A percentile compares a stretch with the other conserved stretches of the same genome.
Conservation (phyloP, 2,329 filamentous ascomycete genomes). For the Pseudopyrenochaeta lycopersici region DNA sequence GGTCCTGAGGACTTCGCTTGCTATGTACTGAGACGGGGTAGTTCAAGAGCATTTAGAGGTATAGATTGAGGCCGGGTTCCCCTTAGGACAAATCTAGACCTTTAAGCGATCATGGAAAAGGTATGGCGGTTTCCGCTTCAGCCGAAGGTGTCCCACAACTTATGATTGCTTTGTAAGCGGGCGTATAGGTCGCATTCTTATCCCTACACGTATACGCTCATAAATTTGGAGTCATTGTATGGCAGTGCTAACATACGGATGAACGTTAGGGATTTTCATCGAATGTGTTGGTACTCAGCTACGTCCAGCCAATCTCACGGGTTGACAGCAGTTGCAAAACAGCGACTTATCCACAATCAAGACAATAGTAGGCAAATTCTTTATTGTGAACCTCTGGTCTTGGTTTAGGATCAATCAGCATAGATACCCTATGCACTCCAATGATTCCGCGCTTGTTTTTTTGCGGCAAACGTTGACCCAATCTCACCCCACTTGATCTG, state of each 20-base stretch:
- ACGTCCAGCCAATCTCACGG: too few species aligned
- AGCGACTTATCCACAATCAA: neutral
- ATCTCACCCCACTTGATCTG: slow-evolving; percentile 70
- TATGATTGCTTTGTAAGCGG: neutral
- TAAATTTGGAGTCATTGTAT: neutral
- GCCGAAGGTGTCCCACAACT: neutral
- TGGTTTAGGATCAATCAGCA: neutral
- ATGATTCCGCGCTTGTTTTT: slow-evolving; percentile 16
- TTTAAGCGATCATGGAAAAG: neutral
- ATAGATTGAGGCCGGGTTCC: neutral
- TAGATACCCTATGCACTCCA: slow-evolving; percentile 24
- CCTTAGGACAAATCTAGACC: slow-evolving; percentile 5
- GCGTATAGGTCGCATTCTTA: neutral
- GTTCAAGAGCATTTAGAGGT: neutral
- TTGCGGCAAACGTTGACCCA: slow-evolving; percentile 58
- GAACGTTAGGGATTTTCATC: neutral
- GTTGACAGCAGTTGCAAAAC: neutral
- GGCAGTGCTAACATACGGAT: neutral
- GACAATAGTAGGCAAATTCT: neutral
- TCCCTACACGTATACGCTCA: neutral
- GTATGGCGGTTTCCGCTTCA: neutral
- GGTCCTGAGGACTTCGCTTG: slow-evolving; percentile 1
- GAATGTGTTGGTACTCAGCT: too few species aligned
- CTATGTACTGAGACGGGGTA: neutral
- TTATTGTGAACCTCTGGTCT: neutral